Evolutionary conservation across 2,329 filamentous ascomycete species (phyloP).

Genomic region (Colletotrichum euphorbiae): DNA sequence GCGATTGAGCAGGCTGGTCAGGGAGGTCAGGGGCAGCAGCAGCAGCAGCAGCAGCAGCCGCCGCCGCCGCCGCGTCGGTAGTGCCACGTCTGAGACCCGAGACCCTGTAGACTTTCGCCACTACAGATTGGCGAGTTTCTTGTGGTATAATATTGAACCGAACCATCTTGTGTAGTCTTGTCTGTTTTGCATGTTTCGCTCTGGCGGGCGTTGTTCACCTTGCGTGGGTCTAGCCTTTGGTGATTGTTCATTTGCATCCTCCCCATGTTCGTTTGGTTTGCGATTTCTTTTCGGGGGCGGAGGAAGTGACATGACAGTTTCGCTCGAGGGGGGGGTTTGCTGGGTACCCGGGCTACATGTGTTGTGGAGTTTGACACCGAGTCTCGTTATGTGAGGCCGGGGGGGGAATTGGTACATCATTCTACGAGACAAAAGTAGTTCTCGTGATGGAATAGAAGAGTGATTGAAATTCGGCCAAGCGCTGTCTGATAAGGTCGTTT

Average conservation of each 20-base stretch:
- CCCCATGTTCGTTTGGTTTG: background rate
- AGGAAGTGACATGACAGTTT: background rate
- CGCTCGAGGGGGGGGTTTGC: background rate
- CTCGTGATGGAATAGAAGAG: no score
- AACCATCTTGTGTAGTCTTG: background rate
- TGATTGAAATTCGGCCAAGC: no score
- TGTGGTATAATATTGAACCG: conserved; percentile 3
- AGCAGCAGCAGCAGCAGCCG: background rate
- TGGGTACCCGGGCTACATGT: background rate
- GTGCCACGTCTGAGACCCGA: background rate
- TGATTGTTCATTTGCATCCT: background rate
- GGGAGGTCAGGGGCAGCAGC: conserved; percentile 9
- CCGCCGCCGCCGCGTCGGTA: background rate
- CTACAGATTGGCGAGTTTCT: background rate
- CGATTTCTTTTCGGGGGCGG: background rate
- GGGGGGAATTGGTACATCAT: no score
- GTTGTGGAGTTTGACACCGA: no score
- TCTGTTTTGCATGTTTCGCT: background rate
- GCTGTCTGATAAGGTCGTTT: no score
- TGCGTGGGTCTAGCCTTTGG: background rate
- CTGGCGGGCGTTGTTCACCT: background rate
- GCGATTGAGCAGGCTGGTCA: conserved; percentile 62
- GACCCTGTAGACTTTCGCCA: no score
- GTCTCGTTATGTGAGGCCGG: no score
- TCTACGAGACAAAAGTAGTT: no score